Evolutionary conservation across 2,329 filamentous ascomycete genomes (phyloP).

Genomic region (Ascocoryne sarcoides): DNA sequence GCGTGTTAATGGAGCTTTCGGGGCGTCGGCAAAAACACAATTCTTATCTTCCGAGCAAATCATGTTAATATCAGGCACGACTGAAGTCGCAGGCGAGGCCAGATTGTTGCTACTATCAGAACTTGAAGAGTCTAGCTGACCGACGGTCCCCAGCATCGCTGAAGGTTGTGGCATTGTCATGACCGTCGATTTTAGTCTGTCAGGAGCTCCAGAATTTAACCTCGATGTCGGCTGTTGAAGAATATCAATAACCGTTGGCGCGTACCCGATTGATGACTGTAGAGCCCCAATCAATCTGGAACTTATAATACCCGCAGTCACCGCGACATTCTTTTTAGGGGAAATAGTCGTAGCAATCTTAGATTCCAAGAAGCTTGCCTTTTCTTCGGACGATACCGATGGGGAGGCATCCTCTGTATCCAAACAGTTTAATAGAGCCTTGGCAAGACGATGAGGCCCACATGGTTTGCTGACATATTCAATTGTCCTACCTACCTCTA

Average conservation of each 20-base stretch:
- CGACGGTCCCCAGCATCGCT: too few species aligned
- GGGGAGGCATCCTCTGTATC: constrained; percentile 15
- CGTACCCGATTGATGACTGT: constrained; percentile 18
- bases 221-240: too few species aligned
- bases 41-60: neutral
- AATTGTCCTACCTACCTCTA: constrained; percentile 11
- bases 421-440: constrained; percentile 18
- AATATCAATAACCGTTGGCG: constrained; percentile 12
- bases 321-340: too few species aligned
- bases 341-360: neutral
- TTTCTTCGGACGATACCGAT: neutral
- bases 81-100: too few species aligned
- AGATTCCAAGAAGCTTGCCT: constrained; percentile 4
- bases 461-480: constrained; percentile 21
- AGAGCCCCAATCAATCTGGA: constrained; percentile 13
- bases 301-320: too few species aligned
- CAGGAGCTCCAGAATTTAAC: too few species aligned
- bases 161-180: too few species aligned
- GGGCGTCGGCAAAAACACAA: neutral
- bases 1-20: neutral
- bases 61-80: too few species aligned
- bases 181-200: too few species aligned
- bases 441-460: constrained; percentile 20
- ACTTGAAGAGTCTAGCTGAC: too few species aligned
- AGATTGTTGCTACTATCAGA: too few species aligned